A percentile compares a stretch with the other conserved stretches of the same genome.
Evolutionary conservation across 768 basidiomycete species (phyloP).

Genomic region (Trametes meyenii): DNA sequence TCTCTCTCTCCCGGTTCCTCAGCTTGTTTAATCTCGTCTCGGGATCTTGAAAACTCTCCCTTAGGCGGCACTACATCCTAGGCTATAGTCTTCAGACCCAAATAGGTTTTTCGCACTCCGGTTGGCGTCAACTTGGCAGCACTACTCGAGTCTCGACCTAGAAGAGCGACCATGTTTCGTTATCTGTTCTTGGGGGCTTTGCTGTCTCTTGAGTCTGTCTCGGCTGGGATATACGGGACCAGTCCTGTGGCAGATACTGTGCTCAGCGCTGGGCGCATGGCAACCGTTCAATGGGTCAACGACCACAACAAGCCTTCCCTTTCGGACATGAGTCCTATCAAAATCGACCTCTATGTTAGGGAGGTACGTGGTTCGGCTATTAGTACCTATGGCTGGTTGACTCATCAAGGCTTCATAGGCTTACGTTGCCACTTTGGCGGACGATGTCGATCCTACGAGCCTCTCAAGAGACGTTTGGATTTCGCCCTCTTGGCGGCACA

Average conservation of each 20-base stretch:
- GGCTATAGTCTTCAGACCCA: too few species aligned
- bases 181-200: conserved; percentile 10
- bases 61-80: too few species aligned
- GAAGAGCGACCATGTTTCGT: conserved; percentile 7
- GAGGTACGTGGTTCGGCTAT: conserved; percentile 42
- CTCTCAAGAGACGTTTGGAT: conserved; percentile 33
- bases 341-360: conserved; percentile 49
- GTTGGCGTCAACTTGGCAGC: too few species aligned
- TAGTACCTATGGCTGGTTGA: background rate
- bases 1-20: too few species aligned
- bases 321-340: conserved; percentile 43
- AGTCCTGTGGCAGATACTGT: conserved; percentile 49
- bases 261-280: conserved; percentile 46
- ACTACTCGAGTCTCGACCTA: too few species aligned
- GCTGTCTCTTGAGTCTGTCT: conserved; percentile 12
- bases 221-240: conserved; percentile 52
- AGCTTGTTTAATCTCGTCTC: too few species aligned
- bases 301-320: conserved; percentile 46
- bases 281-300: conserved; percentile 53
- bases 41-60: too few species aligned
- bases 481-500: conserved; percentile 30
- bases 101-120: too few species aligned
- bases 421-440: conserved; percentile 47
- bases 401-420: conserved; percentile 35
- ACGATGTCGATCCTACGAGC: conserved; percentile 41